Base-by-base conservation (phyloP, 495 filamentous ascomycete genomes). In the Ramalina intermedia region DNA sequence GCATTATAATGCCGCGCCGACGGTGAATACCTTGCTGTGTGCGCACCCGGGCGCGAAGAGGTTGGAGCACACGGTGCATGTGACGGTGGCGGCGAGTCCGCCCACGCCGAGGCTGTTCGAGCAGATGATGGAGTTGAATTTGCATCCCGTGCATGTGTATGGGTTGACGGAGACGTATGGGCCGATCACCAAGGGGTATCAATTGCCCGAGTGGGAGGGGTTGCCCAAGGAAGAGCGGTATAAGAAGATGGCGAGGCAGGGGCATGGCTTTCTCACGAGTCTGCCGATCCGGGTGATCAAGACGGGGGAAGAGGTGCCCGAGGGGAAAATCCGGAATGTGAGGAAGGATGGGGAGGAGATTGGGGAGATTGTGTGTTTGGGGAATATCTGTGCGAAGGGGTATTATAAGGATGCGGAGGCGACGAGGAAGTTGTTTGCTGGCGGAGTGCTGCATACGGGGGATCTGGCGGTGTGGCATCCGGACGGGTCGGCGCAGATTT, bases 151-250 rank as follows among this genome's bases (percentile, higher is more conserved):
- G 11, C 91, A 98, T 63, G 86, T 93, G 8, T 96, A 96, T 62
- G 91, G 91, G 11, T 64, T 96, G 64, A 94, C 90, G 1, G 89
- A 96, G 65, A 94, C 89, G 1, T 96, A 96, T 57, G 91, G 91
- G 0, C 91, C 91, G 9, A 93, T 96, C 48, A 96, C 90, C 8
- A 91, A 91, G 57, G 84, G 87, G 4, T 96, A 96, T 56, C 69
- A 80, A 47, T 67, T 95, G 61, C 85, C 86, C 0, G 67, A 71
- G 12, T 96, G 90, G 90, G 79, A 89, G 8, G 55, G 56, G 0
- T 66, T 96, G 1, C 72, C 81, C 0, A 40, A 61, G 6, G 74
- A 81, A 27, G 86, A 94, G 54, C 82, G 80, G 62, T 96, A 84
- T 56, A 72, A 71, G 51, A 75, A 71, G 49, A 94, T 95, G 88